Base-by-base conservation (phyloP, 164 flowering plant genomes). In the Paratinospora sagittata region DNA sequence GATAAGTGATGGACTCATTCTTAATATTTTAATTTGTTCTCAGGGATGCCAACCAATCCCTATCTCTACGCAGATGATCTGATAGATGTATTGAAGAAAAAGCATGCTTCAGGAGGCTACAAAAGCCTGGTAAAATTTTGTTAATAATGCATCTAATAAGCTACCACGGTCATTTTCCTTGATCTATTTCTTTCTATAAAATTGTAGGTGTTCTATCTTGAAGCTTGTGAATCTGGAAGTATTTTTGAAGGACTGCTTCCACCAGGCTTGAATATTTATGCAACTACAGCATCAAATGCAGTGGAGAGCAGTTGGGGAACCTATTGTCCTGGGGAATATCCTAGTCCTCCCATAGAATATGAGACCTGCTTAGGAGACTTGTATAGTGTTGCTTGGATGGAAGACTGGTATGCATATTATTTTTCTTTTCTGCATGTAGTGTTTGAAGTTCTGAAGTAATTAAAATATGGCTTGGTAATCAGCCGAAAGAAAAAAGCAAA, bases 171-270 rank as follows among this genome's bases (percentile, higher is more conserved):
- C 24, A 34, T 10, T 47, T 58, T 36, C 19, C 27, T 21, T 30
- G 47, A 67, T 0, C 2, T 55, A 16, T 34, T 67, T 52, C 13
- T 58, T 27, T 36, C 41, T 23, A 33, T 37, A 34, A 60, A 5
- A 19, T 24, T 74, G 23, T 72, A 94, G 98, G 95, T 89, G 21
- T 88, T 94, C 71, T 94, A 92, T 83, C 82, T 94, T 55, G 97
- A 94, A 82, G 93, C 98, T 61, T 94, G 98, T 79, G 98, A 94
- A 67, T 84, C 97, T 74, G 98, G 97, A 78, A 94, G 97, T 74
- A 92, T 94, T 34, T 94, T 94, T 76, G 95, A 94, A 74, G 98
- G 98, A 67, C 88, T 92, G 79, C 89, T 94, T 63, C 89, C 91
- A 0, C 75, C 86, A 74, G 92, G 82, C 34, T 64, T 92, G 70